These are phyloP conservation scores for Colletotrichum tamarilloi DNA, from an alignment of 2,329 filamentous ascomycete species.

Conservation along the genomic window DNA sequence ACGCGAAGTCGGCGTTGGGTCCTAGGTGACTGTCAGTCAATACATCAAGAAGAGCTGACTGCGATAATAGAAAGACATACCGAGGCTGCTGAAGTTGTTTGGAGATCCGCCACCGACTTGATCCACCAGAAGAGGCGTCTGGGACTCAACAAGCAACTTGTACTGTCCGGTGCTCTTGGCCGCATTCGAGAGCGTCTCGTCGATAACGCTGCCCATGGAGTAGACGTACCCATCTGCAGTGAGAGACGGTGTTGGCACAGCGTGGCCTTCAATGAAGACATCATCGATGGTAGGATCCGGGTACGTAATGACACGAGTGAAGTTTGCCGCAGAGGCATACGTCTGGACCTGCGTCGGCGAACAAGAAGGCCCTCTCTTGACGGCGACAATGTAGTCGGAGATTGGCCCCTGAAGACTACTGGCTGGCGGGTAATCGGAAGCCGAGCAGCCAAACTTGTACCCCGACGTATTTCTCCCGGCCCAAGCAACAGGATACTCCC, in stretches of 20 bases:
- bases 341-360: constrained; percentile 11
- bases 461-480: neutral
- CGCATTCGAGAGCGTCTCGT: neutral
- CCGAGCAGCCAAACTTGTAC: constrained; percentile 20
- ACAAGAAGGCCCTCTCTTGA: constrained; percentile 8
- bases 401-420: neutral
- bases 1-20: constrained; percentile 36
- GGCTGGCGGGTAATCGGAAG: constrained; percentile 8
- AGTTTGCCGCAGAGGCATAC: constrained; percentile 24
- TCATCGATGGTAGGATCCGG: constrained; percentile 23
- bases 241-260: constrained; percentile 12
- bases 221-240: constrained; percentile 19
- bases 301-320: constrained; percentile 26
- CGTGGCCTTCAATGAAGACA: constrained; percentile 29
- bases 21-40: neutral
- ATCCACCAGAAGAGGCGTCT: constrained; percentile 5
- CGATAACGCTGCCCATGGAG: constrained; percentile 21
- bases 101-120: constrained; percentile 26
- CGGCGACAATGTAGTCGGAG: constrained; percentile 3
- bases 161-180: neutral
- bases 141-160: constrained; percentile 8
- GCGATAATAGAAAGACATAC: neutral
- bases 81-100: constrained; percentile 32
- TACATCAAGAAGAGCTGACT: neutral
- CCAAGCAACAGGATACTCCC: constrained; percentile 20